Evolutionary conservation across 345 rosid genomes (phyloP).

Genomic region (Limnanthes douglasii): DNA sequence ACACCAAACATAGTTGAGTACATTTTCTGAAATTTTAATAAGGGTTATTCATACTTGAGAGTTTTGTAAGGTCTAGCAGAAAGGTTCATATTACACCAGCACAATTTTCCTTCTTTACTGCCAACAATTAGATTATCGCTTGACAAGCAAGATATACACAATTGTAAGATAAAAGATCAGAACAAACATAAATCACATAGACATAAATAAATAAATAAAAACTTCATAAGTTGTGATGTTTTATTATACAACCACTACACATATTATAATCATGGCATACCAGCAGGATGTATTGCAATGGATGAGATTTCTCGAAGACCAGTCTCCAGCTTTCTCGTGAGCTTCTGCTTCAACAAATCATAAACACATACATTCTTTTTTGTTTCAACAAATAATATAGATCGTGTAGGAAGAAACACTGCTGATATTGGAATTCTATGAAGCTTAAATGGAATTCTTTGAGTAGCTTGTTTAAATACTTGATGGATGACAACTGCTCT

Average conservation of each 20-base stretch:
- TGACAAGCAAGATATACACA: conserved; percentile 11
- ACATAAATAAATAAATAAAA: neutral
- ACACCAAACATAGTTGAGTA: neutral
- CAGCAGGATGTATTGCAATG: conserved; percentile 53
- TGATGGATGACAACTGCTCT: conserved; percentile 46
- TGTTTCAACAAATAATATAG: conserved; percentile 42
- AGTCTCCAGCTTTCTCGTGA: conserved; percentile 54
- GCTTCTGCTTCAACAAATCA: conserved; percentile 43
- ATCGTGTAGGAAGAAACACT: conserved; percentile 55
- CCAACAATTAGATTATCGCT: conserved; percentile 68
- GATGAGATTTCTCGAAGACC: conserved; percentile 65
- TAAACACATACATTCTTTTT: conserved; percentile 55
- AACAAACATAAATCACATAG: neutral
- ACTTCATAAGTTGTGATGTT: neutral
- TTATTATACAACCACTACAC: no score
- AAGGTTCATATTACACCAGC: conserved; percentile 81
- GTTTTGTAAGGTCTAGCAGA: conserved; percentile 49
- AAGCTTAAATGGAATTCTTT: conserved; percentile 48
- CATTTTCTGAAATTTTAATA: no score
- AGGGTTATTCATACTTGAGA: conserved; percentile 62
- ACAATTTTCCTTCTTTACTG: conserved; percentile 58
- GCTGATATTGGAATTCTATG: conserved; percentile 57
- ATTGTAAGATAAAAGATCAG: neutral
- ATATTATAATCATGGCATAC: conserved; percentile 9
- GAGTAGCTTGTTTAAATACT: conserved; percentile 44